phyloP scores from a whole-genome alignment of 2,329 filamentous ascomycete genomes.

The Arthrobotrys iridis region DNA sequence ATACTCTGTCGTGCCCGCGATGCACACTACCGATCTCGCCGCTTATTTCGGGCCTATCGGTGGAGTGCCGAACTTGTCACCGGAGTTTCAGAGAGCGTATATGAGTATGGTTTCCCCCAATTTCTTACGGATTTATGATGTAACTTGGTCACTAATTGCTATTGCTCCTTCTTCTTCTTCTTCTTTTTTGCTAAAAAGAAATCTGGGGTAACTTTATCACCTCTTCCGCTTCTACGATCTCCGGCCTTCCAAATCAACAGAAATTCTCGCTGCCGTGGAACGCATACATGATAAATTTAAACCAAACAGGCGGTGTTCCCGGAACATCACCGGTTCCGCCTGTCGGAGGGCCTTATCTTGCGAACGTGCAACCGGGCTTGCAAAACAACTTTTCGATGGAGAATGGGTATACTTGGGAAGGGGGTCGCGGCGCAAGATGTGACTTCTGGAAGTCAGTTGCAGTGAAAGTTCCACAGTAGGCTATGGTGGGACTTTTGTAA shows the following conservation, averaged over 20 bases:
- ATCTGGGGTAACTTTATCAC: constrained; percentile 64
- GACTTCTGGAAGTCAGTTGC: constrained; percentile 62
- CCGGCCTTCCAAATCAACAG: constrained; percentile 60
- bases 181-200: too few species aligned
- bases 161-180: not conserved
- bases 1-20: constrained; percentile 63
- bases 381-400: constrained; percentile 63
- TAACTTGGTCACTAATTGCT: not conserved
- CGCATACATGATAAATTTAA: constrained; percentile 10
- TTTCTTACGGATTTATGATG: not conserved
- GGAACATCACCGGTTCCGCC: constrained; percentile 6
- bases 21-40: constrained; percentile 62
- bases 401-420: constrained; percentile 65
- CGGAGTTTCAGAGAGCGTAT: constrained; percentile 62
- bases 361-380: constrained; percentile 59
- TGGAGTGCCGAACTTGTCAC: constrained; percentile 56
- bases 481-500: too few species aligned
- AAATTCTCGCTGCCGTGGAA: constrained; percentile 54
- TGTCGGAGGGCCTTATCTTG: constrained; percentile 56
- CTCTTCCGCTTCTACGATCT: constrained; percentile 62
- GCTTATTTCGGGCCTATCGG: constrained; percentile 61
- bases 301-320: constrained; percentile 7
- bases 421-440: constrained; percentile 64
- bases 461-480: constrained; percentile 3
- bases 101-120: constrained; percentile 62